Evolutionary conservation across 192 early-diverging fungal genomes (phyloP), one percentile per base, ranked within the genome.

Genomic region (Allomyces javanicus): DNA sequence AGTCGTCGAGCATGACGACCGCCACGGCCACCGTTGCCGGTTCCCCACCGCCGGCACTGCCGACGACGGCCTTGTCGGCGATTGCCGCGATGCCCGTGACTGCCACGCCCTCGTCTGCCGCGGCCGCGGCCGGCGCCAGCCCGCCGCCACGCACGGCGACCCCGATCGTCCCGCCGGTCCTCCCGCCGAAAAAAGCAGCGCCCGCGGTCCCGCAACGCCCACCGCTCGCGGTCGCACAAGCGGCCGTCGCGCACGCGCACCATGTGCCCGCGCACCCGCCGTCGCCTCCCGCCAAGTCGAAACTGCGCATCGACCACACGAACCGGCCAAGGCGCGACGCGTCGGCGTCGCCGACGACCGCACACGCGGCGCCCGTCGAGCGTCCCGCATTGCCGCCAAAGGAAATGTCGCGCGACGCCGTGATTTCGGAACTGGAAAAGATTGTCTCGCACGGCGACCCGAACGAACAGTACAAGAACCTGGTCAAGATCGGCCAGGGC

Each of bases 401-500:
- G 50, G 50, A 58, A 58, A 58, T 58, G 50, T 58, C 50, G 17
- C 12, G 21, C 17, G 50, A 58, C 10, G 50, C 50, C 17, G 50
- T 58, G 50, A n/a, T 58, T 14, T 14, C 50, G 17, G 17, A n/a
- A 6, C 50, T 58, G 50, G 50, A 58, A n/a, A 14, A 58, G 50
- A 58, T 58, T 58, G 50, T 11, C 2, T 58, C 50, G 50, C 50
- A n/a, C 50, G 50, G 50, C 50, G 81, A 84, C 74, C 82, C 82
- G 45, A 79, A 77, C 25, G 70, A 72, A 66, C 65, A 76, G 22
- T 83, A 83, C 69, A 72, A 67, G 58, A 83, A 83, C 65, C 68
- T 83, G 45, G 70, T 79, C 62, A 80, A 83, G 68, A 83, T 83
- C 67, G 81, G 82, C 10, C 82, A 83, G 67, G 82, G 81, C 50